Evolutionary conservation across 805 yeast species (phyloP).

Genomic region (Metschnikowia similis): DNA sequence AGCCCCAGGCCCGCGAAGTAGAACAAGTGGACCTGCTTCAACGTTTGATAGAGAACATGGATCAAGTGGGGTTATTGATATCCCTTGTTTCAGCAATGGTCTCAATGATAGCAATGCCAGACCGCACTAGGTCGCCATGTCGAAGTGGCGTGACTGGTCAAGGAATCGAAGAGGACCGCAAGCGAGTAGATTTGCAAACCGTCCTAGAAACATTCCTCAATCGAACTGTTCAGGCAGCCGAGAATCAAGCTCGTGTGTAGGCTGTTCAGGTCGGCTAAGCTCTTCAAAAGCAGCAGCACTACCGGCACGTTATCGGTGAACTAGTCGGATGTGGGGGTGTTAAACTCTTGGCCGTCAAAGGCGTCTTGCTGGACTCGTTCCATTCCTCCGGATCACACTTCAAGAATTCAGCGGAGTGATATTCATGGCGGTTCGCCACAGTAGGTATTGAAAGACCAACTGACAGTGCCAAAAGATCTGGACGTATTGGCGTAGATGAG

Average conservation of each 20-base stretch:
- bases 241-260: conserved; percentile 44
- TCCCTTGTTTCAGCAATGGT: conserved; percentile 73
- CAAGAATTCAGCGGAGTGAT: conserved; percentile 66
- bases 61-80: conserved; percentile 58
- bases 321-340: conserved; percentile 55
- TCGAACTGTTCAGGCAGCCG: conserved; percentile 85
- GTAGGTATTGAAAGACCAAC: conserved; percentile 68
- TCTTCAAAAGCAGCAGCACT: conserved; percentile 60
- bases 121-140: conserved; percentile 80
- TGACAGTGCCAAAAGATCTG: conserved; percentile 81
- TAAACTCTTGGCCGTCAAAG: conserved; percentile 79
- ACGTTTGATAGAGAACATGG: conserved; percentile 61
- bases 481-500: conserved; percentile 52
- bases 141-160: conserved; percentile 70
- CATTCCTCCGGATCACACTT: conserved; percentile 90
- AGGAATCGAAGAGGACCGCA: conserved; percentile 58
- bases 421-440: conserved; percentile 67
- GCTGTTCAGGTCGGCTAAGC: conserved; percentile 29
- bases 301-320: conserved; percentile 63
- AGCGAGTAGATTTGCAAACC: conserved; percentile 61
- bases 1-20: conserved; percentile 24
- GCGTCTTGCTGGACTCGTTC: conserved; percentile 67
- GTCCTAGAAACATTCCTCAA: conserved; percentile 72
- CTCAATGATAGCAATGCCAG: conserved; percentile 45
- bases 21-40: conserved; percentile 56